A percentile compares a stretch with the other conserved stretches of the same genome.
phyloP scores from a whole-genome alignment of 106 monocot genomes.

The Dactylorhiza incarnata region DNA sequence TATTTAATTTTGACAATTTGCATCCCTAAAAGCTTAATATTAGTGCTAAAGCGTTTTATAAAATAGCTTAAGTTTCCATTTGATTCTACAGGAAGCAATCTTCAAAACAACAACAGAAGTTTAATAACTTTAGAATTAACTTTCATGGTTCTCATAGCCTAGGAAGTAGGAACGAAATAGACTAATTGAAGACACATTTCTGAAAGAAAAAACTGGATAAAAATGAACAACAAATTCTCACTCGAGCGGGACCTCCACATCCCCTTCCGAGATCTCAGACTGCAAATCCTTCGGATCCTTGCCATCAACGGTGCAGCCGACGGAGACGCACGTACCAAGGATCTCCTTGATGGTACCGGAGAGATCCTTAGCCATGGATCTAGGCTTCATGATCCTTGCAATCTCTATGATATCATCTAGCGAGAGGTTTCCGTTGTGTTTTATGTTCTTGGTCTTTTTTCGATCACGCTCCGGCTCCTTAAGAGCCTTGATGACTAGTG shows the following conservation, averaged over 20 bases:
- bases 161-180: too few species aligned
- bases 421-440: constrained; percentile 56
- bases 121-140: too few species aligned
- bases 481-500: constrained; percentile 58
- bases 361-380: constrained; percentile 65
- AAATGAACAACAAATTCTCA: not conserved
- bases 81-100: too few species aligned
- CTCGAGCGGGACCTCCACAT: constrained; percentile 35
- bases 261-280: constrained; percentile 33
- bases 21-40: too few species aligned
- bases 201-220: not conserved
- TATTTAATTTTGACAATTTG: too few species aligned
- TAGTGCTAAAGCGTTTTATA: too few species aligned
- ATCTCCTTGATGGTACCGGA: constrained; percentile 52
- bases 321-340: constrained; percentile 58
- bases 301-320: constrained; percentile 64
- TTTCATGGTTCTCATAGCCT: too few species aligned
- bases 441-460: constrained; percentile 63
- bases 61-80: too few species aligned
- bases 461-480: constrained; percentile 67
- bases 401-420: constrained; percentile 63
- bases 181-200: too few species aligned
- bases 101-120: too few species aligned
- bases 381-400: constrained; percentile 39
- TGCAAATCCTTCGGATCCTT: constrained; percentile 65